Evolutionary conservation across 441 rosid genomes (phyloP), one percentile per base, ranked within the genome.

Genomic region (Metrosideros polymorpha): DNA sequence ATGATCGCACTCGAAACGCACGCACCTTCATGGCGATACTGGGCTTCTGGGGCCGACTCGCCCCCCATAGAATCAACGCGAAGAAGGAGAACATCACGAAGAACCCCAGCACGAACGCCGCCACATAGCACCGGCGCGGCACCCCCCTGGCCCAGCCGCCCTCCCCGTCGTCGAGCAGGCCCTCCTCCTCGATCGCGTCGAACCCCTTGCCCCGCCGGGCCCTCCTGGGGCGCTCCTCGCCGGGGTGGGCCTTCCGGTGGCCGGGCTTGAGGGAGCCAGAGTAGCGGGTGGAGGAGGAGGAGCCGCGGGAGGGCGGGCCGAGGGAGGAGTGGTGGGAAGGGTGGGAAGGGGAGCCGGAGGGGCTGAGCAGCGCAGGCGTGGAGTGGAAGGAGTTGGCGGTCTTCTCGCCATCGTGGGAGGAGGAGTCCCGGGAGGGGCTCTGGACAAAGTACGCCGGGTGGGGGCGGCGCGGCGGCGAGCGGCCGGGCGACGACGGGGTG

Each of bases 181-280:
- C 91, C 84, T 92, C 94, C 88, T 95, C 96, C 86, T 92, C 94
- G 79, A 92, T 90, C 85, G 91, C 90, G 27, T 89, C 93, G 82
- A 92, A 92, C 91, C 88, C 91, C 88, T 90, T 91, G 87, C 92
- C 89, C 2, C 87, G 87, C 86, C 76, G 84, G 35, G 83, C 79
- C 47, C 85, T 84, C 39, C 87, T 25, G 53, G 82, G 35, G 51
- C 43, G 86, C 24, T 57, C 35, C 49, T 75, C 87, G 22, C 90
- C 86, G 25, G 49, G 79, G n/a, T 71, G 79, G n/a, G n/a, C 85
- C 77, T 84, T 84, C 18, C 91, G 90, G 10, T 87, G 55, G 71
- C 19, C 87, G 3, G 92, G 90, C 84, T 87, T 91, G 51, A 88
- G 89, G 77, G 92, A 90, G 42, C 87, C 89, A n/a, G 93, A 92